Conservation (phyloP, 192 early-diverging fungal genomes). For the Allomyces macrogynus region DNA sequence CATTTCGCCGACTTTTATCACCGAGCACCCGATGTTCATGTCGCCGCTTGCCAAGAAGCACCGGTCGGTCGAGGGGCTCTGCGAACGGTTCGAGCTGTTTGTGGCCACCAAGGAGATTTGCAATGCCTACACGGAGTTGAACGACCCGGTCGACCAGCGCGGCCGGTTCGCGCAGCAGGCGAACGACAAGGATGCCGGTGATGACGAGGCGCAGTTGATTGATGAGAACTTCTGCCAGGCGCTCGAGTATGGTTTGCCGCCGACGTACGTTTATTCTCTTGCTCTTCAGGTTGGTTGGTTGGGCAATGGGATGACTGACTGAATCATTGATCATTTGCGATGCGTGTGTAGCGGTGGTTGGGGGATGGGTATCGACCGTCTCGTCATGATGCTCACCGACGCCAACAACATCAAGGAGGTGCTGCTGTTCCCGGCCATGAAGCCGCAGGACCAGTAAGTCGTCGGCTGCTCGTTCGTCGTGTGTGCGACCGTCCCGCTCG, state of each 20-base stretch:
- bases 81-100: constrained; percentile 97
- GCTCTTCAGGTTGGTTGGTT: no score
- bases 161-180: constrained; percentile 97
- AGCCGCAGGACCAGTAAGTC: constrained; percentile 2
- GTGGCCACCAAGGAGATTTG: constrained; percentile 97
- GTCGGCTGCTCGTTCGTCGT: no score
- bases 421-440: constrained; percentile 23
- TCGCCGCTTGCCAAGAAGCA: constrained; percentile 95
- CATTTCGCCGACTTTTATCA: constrained; percentile 81
- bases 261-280: constrained; percentile 41
- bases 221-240: constrained; percentile 94
- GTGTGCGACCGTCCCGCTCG: no score
- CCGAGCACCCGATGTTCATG: constrained; percentile 97
- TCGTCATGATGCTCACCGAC: constrained; percentile 97
- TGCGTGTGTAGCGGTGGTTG: constrained; percentile 31
- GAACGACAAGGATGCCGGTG: constrained; percentile 86
- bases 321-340: constrained; percentile 5
- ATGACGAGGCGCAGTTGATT: constrained; percentile 95
- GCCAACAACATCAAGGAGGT: constrained; percentile 97
- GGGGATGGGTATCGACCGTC: constrained; percentile 89
- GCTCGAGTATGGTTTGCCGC: constrained; percentile 92
- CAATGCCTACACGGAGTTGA: constrained; percentile 99
- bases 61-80: constrained; percentile 66
- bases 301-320: neutral
- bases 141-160: constrained; percentile 98